Conservation (phyloP, 768 basidiomycete genomes). For the Tulasnella sp. region DNA sequence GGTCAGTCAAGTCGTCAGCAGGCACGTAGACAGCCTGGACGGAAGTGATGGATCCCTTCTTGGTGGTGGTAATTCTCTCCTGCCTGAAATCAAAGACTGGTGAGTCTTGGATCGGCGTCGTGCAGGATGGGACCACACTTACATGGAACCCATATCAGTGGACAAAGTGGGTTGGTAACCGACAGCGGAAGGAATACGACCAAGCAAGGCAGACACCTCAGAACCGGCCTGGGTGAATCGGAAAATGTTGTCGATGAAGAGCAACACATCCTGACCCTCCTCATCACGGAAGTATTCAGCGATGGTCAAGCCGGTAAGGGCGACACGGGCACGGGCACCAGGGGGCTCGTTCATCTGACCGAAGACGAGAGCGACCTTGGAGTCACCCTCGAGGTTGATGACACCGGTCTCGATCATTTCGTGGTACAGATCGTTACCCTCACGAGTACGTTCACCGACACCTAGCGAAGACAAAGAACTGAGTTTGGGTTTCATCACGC, state of each 20-base stretch:
- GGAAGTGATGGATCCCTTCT: conserved; percentile 99
- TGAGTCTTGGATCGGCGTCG: background rate
- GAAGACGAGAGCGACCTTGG: conserved; percentile 99
- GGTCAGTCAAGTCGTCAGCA: conserved; percentile 99
- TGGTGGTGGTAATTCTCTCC: conserved; percentile 99
- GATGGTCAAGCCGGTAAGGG: conserved; percentile 97
- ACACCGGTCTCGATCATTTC: conserved; percentile 99
- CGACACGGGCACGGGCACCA: conserved; percentile 99
- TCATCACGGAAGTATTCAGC: conserved; percentile 99
- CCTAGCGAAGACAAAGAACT: conserved; percentile 46
- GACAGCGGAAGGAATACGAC: conserved; percentile 99
- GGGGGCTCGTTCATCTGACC: conserved; percentile 99
- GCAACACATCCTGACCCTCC: conserved; percentile 99
- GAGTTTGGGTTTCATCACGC: background rate
- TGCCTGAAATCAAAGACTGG: conserved; percentile 54
- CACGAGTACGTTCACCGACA: conserved; percentile 99
- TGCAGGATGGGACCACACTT: conserved; percentile 38
- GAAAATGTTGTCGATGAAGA: conserved; percentile 99
- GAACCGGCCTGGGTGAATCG: conserved; percentile 99
- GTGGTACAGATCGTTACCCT: conserved; percentile 99
- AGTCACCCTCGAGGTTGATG: conserved; percentile 99
- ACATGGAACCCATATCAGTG: conserved; percentile 99
- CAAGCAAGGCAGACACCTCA: conserved; percentile 98
- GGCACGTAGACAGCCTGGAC: conserved; percentile 99
- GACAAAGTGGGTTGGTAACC: conserved; percentile 99